A percentile compares a stretch with the other conserved stretches of the same genome.
phyloP scores from a whole-genome alignment of 2,329 filamentous ascomycete species.

The Emmonsia crescens region DNA sequence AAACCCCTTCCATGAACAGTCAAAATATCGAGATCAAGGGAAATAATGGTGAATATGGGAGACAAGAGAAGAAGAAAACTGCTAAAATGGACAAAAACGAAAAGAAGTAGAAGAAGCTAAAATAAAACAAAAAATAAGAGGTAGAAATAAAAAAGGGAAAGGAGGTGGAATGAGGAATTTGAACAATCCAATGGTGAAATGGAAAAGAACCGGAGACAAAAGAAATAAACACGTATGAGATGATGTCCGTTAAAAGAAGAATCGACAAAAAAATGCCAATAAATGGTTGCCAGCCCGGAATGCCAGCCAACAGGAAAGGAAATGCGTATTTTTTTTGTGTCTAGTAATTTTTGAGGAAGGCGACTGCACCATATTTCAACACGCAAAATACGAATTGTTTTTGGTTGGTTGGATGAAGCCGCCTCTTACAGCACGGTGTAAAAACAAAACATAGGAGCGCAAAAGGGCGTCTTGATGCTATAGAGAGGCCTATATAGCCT shows the following conservation, averaged over 20 bases:
- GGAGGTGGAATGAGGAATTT: neutral
- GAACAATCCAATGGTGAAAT: conserved; percentile 1
- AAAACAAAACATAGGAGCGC: neutral
- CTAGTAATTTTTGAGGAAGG: neutral
- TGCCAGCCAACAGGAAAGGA: neutral
- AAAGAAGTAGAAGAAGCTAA: conserved; percentile 9
- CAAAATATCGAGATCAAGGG: conserved; percentile 1
- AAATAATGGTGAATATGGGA: conserved; percentile 4
- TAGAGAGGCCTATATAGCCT: neutral
- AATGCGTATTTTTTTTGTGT: neutral
- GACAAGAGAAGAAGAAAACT: conserved; percentile 7
- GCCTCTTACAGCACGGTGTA: neutral
- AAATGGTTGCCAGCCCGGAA: neutral
- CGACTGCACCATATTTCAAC: neutral
- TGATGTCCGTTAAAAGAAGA: neutral
- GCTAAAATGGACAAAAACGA: conserved; percentile 9
- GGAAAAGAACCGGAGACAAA: conserved; percentile 3
- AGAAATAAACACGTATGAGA: conserved; percentile 4
- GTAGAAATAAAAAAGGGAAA: neutral
- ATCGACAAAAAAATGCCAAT: neutral
- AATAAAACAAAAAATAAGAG: conserved; percentile 11
- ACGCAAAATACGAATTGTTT: neutral
- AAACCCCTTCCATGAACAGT: conserved; percentile 1
- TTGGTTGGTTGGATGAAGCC: neutral
- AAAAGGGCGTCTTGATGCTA: neutral